A percentile compares a stretch with the other conserved stretches of the same genome.
These are phyloP conservation scores for Aspergillus conjunctus DNA, from an alignment of 495 filamentous ascomycete species.

Conservation along the genomic window DNA sequence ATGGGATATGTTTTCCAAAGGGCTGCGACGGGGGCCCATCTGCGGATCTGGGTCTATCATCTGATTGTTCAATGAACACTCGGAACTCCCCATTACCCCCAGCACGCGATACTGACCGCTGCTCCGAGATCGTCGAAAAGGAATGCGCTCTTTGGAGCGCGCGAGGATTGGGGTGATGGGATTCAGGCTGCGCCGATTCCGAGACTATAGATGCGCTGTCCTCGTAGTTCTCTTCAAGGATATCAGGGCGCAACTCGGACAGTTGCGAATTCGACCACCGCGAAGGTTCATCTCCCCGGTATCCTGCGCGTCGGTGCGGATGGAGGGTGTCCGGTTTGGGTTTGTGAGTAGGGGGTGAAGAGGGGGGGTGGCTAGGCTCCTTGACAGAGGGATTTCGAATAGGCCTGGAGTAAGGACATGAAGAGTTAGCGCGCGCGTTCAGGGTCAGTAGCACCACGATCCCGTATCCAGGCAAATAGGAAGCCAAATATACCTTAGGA, in stretches of 20 bases:
- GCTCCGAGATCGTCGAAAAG: slow-evolving; percentile 62
- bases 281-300: slow-evolving; percentile 34
- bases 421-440: slow-evolving; percentile 29
- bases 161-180: slow-evolving; percentile 26
- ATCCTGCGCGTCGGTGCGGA: slow-evolving; percentile 26
- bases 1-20: slow-evolving; percentile 80
- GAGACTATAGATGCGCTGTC: slow-evolving; percentile 35
- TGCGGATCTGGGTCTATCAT: slow-evolving; percentile 67
- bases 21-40: slow-evolving; percentile 59
- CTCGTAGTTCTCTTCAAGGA: slow-evolving; percentile 30
- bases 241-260: slow-evolving; percentile 44
- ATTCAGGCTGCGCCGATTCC: slow-evolving; percentile 31
- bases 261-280: slow-evolving; percentile 53
- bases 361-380: slow-evolving; percentile 35
- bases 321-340: slow-evolving; percentile 39
- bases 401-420: slow-evolving; percentile 43
- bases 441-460: slow-evolving; percentile 13
- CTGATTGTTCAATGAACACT: slow-evolving; percentile 80
- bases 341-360: slow-evolving; percentile 33
- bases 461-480: not conserved
- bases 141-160: slow-evolving; percentile 60
- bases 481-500: slow-evolving; percentile 72
- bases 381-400: slow-evolving; percentile 49
- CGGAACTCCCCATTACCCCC: slow-evolving; percentile 65
- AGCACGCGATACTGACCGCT: slow-evolving; percentile 36